A percentile compares a stretch with the other conserved stretches of the same genome.
These are phyloP conservation scores for Phoenix dactylifera DNA, from an alignment of 176 grass and related monocot genomes.

Conservation along the genomic window DNA sequence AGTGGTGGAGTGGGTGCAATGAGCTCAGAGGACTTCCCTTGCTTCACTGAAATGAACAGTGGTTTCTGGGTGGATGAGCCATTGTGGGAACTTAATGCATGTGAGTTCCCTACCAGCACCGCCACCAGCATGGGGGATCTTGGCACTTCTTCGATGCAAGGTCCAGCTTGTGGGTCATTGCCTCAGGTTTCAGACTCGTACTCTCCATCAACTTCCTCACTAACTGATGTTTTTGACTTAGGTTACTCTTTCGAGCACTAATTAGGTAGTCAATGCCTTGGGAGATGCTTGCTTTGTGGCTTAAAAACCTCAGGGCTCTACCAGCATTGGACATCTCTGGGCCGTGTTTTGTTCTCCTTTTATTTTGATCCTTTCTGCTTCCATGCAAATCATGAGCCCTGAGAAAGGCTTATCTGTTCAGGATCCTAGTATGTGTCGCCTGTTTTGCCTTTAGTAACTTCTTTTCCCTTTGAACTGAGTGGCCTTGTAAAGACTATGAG, in stretches of 20 bases:
- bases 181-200: not conserved
- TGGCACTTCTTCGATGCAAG: no score
- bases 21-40: not conserved
- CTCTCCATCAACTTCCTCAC: slow-evolving; percentile 1
- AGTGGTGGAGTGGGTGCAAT: not conserved
- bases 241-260: slow-evolving; percentile 1
- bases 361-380: no score
- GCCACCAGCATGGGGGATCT: not conserved
- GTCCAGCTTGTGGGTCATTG: not conserved
- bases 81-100: slow-evolving; percentile 7
- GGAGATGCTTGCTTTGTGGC: not conserved
- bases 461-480: no score
- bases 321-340: no score
- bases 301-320: no score
- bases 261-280: not conserved
- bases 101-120: not conserved
- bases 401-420: no score
- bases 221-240: not conserved
- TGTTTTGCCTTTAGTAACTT: no score
- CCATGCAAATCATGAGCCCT: no score
- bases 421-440: no score
- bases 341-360: no score
- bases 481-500: no score
- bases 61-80: slow-evolving; percentile 15
- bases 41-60: slow-evolving; percentile 2